Percentiles rank a stretch among this genome's conserved stretches.
phyloP scores from a whole-genome alignment of 2,329 filamentous ascomycete genomes.

The Apiospora rasikravindrae region DNA sequence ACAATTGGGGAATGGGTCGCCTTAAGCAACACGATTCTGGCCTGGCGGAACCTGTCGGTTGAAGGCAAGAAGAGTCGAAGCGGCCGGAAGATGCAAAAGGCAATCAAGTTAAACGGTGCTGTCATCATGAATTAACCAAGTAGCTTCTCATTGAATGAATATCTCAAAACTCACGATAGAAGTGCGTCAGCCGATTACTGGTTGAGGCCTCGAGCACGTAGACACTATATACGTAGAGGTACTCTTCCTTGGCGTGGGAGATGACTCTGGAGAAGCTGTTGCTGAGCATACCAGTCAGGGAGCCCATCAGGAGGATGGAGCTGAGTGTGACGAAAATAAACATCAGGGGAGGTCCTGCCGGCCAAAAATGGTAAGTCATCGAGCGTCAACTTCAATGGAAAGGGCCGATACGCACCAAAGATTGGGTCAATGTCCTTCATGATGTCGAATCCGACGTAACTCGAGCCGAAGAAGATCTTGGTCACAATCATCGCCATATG shows the following conservation, averaged over 20 bases:
- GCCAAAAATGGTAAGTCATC: constrained; percentile 10
- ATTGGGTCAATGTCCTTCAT: constrained; percentile 65
- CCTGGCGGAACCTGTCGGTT: constrained; percentile 65
- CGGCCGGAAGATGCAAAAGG: constrained; percentile 73
- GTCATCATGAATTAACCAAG: background rate
- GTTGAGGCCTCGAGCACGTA: constrained; percentile 71
- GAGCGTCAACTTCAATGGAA: background rate
- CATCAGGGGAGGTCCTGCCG: constrained; percentile 60
- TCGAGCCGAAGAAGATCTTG: constrained; percentile 82
- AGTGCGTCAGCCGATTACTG: constrained; percentile 71
- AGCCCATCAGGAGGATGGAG: constrained; percentile 79
- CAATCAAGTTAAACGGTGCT: constrained; percentile 74
- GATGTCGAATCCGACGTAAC: constrained; percentile 74
- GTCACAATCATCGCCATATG: constrained; percentile 79
- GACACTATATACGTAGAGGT: constrained; percentile 75
- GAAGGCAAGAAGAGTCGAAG: constrained; percentile 71
- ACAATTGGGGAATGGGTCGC: constrained; percentile 72
- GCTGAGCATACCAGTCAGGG: constrained; percentile 77
- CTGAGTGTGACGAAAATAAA: constrained; percentile 79
- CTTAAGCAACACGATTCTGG: constrained; percentile 66
- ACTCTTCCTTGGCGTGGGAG: constrained; percentile 72
- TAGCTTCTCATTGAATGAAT: background rate
- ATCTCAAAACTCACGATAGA: constrained; percentile 55
- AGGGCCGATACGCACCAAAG: constrained; percentile 45
- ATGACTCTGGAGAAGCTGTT: constrained; percentile 74